Evolutionary conservation across 306 rosid genomes (phyloP).

Genomic region (Trichosanthes truncata): DNA sequence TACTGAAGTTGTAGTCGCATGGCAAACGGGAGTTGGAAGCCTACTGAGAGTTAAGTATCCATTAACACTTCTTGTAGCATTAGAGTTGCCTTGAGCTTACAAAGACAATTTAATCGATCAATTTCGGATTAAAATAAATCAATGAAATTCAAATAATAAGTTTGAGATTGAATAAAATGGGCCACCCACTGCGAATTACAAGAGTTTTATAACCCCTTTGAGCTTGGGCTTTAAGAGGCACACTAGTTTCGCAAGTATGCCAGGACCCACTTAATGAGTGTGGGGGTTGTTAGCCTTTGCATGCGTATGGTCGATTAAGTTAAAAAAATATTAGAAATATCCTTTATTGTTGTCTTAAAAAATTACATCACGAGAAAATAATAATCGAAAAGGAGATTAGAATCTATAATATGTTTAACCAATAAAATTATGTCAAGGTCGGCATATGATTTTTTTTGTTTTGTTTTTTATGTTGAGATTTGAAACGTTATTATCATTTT

Average conservation of each 20-base stretch:
- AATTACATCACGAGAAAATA: not conserved
- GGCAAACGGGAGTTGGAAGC: not conserved
- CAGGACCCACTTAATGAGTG: not conserved
- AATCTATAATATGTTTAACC: not conserved
- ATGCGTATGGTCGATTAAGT: slow-evolving; percentile 5
- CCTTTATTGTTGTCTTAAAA: not conserved
- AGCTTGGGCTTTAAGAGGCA: not conserved
- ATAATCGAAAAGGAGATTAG: not conserved
- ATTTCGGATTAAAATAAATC: not conserved
- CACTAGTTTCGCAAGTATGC: not conserved
- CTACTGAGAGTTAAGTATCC: not conserved
- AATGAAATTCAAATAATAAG: not conserved
- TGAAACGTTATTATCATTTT: not conserved
- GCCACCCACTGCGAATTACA: not conserved
- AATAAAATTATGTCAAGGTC: not conserved
- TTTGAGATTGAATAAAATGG: not conserved
- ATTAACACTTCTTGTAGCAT: not conserved
- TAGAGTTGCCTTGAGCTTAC: not conserved
- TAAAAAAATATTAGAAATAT: not conserved
- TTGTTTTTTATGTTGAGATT: not conserved
- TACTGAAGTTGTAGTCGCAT: not conserved
- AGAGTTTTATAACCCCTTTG: not conserved
- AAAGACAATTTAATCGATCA: not conserved
- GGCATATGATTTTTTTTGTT: not conserved
- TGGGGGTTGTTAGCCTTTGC: not conserved